Evolutionary conservation across 139 green algal genomes (phyloP), one percentile per base, ranked within the genome.

Genomic region (Picochlorum sp.): DNA sequence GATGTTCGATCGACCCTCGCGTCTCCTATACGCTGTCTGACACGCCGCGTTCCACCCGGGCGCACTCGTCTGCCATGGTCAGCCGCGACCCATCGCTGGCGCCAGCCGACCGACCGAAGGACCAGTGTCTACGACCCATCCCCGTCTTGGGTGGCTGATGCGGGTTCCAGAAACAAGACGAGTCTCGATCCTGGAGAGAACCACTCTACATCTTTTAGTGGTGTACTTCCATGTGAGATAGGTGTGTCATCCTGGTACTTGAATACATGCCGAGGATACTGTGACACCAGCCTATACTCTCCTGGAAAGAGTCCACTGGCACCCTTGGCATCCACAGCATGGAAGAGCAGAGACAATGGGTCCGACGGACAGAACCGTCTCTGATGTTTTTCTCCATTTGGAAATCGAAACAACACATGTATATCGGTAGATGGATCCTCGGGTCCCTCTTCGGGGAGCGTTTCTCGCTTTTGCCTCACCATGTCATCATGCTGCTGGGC

Each of bases 271-370:
- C 85, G 77, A 6, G 85, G 86, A 56, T 84, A 87, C 45, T 89
- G 79, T 21, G 72, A 76, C 6, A 91, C 79, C 14, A 91, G 67
- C 51, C 62, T 67, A 57, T 91, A 92, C 9, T 45, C 65, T 3
- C 62, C 74, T 7, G 67, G 69, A 2, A 37, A 23, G 45, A 74
- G n/a, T 15, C 34, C 45, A 52, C 57, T 58, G 4, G 28, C 70
- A 2, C 66, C 77, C 14, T 74, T 76, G n/a, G 71, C 61, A 47
- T 92, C 81, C 21, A 83, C 73, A 54, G 85, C 94, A 37, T 90
- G 71, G 57, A 90, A 90, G 23, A 94, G 67, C 56, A 59, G 26
- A 13, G 69, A 45, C 45, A 83, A 47, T 3, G 61, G 61, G 38
- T 77, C 55, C 4, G 14, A 60, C 4, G 70, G 30, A 24, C 45